Evolutionary conservation across 164 flowering plant genomes (phyloP), one percentile per base, ranked within the genome.

Genomic region (Kalanchoe fedtschenkoi): DNA sequence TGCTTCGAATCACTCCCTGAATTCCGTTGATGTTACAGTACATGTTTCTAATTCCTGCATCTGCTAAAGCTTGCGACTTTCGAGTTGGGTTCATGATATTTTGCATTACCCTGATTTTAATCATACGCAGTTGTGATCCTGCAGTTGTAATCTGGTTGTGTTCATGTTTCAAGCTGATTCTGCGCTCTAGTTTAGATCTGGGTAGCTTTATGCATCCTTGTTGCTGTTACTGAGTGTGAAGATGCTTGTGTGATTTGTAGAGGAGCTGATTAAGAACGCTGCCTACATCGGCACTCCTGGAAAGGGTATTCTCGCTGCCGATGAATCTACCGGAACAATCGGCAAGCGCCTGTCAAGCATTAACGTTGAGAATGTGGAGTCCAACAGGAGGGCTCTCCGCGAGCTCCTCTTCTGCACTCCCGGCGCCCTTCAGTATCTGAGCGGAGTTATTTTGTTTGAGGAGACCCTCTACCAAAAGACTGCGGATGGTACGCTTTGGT

Each of bases 201-300:
- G n/a, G n/a, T n/a, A n/a, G n/a, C n/a, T n/a, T n/a, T n/a, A n/a
- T n/a, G n/a, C n/a, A n/a, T n/a, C n/a, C n/a, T n/a, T n/a, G n/a
- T n/a, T n/a, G n/a, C n/a, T n/a, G n/a, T n/a, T n/a, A n/a, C n/a
- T n/a, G n/a, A n/a, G n/a, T n/a, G n/a, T n/a, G n/a, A n/a, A n/a
- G n/a, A n/a, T n/a, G n/a, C n/a, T n/a, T n/a, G n/a, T n/a, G 10
- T 39, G 19, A 42, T 42, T 16, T 5, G 47, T 17, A 42, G 47
- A 42, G 47, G 47, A 42, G 47, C 17, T 42, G 47, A 42, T 10
- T 17, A 42, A 42, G 47, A 42, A 42, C 6, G 47, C 47, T 42
- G 47, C 47, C 17, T 42, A 42, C 47, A 42, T 42, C n/a, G 47
- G 47, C 21, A 42, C 47, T 16, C 47, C 47, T 42, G 47, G 47